phyloP scores from a whole-genome alignment of 768 basidiomycete species.

The Tephrocybe sp. region DNA sequence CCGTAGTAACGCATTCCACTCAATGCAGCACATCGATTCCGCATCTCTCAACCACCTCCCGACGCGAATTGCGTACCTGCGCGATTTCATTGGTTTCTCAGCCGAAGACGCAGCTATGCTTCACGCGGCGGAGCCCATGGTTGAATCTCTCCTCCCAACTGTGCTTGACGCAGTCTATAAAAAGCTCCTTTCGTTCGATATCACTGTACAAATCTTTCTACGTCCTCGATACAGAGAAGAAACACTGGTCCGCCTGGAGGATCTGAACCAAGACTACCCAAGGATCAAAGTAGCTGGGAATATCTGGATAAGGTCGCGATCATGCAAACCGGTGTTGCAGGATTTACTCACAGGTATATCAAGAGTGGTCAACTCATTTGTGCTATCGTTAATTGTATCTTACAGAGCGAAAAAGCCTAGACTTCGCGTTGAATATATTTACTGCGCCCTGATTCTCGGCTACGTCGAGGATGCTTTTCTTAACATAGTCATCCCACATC shows the following conservation, averaged over 20 bases:
- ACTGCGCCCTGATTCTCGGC: constrained; percentile 39
- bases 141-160: constrained; percentile 38
- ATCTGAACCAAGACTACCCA: constrained; percentile 38
- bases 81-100: constrained; percentile 42
- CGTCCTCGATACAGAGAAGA: constrained; percentile 37
- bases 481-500: constrained; percentile 36
- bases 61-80: constrained; percentile 38
- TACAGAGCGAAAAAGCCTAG: constrained; percentile 23
- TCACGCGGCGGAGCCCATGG: constrained; percentile 34
- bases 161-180: constrained; percentile 44
- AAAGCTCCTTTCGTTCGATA: constrained; percentile 42
- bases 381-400: too few relatives aligned
- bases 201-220: constrained; percentile 35
- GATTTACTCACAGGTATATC: constrained; percentile 39
- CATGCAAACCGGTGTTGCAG: constrained; percentile 46
- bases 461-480: constrained; percentile 45
- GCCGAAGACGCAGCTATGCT: constrained; percentile 37
- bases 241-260: constrained; percentile 32
- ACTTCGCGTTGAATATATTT: constrained; percentile 36
- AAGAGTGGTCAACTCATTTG: not conserved
- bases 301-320: constrained; percentile 46
- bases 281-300: constrained; percentile 48
- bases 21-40: not conserved
- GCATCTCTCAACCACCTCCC: constrained; percentile 26
- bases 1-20: too few relatives aligned